Base-by-base conservation (phyloP, 805 yeast genomes). In the Cyberlindnera veronae region DNA sequence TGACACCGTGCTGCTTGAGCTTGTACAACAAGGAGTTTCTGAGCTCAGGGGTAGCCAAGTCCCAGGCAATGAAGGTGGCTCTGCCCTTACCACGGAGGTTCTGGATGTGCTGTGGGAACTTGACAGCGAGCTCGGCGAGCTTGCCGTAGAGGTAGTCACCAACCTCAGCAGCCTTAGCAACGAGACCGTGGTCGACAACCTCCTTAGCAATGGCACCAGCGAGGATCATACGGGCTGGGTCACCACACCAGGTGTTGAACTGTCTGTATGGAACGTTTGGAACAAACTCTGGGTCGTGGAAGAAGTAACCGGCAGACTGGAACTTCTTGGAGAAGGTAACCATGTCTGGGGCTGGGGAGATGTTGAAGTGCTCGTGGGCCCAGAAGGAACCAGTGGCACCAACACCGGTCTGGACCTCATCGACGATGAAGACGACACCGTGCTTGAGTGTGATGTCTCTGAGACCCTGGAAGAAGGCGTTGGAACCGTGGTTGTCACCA, bases 211-310 rank as follows among this genome's bases (percentile, higher is more conserved):
- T 83, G 50, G 86, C 79, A 57, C 83, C 80, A 41, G 90, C 84
- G 54, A 87, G 71, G 55, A 85, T 68, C 61, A 84, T 74, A 66
- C 81, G 79, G 44, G 89, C 82, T 62, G 95, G 90, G 67, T 85
- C 95, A 56, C 95, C 95, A 68, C 91, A 84, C 95, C 95, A 85
- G 44, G 95, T 85, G 79, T 85, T 85, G 76, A 85, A 85, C 72
- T 86, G 95, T 64, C 95, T 79, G 74, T 82, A 85, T n/a, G 95
- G 79, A 57, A 66, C 63, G 64, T 78, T 72, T 57, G 95, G 95
- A 52, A 81, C 72, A 45, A 85, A 66, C 55, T 79, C 81, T 34
- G 84, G 79, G 66, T 81, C 77, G 55, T 76, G 79, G 79, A 79
- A 86, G 74, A 74, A 85, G 74, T 79, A 86, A 44, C 95, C 95